phyloP scores from a whole-genome alignment of 1,139 yeast genomes.

The Tardiomyces digboiensis region DNA sequence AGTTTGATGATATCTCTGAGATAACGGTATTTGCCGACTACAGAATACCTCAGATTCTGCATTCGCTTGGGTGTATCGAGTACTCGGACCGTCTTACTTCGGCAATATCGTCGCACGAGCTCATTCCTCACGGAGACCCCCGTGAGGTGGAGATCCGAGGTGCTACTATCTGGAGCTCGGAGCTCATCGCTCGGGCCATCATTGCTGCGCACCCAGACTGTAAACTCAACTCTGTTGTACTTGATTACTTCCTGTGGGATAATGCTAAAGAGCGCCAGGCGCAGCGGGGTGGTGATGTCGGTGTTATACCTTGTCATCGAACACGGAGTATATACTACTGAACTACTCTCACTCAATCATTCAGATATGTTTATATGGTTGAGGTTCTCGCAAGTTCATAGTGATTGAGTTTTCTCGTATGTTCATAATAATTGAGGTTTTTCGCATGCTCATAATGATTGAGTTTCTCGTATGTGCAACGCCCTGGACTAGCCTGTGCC shows the following conservation, averaged over 20 bases:
- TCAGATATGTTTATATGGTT: too few species aligned
- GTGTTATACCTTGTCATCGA: constrained; percentile 28
- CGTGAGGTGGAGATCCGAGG: constrained; percentile 33
- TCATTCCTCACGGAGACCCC: constrained; percentile 21
- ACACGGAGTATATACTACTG: constrained; percentile 30
- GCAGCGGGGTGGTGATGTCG: constrained; percentile 11
- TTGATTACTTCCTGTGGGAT: constrained; percentile 37
- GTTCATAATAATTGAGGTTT: too few species aligned
- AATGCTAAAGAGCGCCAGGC: constrained; percentile 31
- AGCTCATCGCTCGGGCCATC: constrained; percentile 22
- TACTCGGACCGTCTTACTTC: constrained; percentile 23
- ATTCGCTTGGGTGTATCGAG: constrained; percentile 26
- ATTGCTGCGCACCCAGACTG: constrained; percentile 12
- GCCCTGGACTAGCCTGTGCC: too few species aligned
- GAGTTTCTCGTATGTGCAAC: too few species aligned
- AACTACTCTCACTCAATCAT: too few species aligned
- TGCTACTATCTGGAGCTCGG: constrained; percentile 34
- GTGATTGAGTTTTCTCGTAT: too few species aligned
- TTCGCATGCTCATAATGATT: too few species aligned
- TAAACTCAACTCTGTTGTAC: constrained; percentile 27
- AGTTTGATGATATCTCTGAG: constrained; percentile 29
- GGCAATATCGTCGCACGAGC: constrained; percentile 13
- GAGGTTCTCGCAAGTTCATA: too few species aligned
- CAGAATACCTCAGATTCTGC: constrained; percentile 35
- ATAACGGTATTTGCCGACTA: constrained; percentile 40